Conservation (phyloP, 371 early-diverging fungal genomes). For the Gilbertella persicaria region DNA sequence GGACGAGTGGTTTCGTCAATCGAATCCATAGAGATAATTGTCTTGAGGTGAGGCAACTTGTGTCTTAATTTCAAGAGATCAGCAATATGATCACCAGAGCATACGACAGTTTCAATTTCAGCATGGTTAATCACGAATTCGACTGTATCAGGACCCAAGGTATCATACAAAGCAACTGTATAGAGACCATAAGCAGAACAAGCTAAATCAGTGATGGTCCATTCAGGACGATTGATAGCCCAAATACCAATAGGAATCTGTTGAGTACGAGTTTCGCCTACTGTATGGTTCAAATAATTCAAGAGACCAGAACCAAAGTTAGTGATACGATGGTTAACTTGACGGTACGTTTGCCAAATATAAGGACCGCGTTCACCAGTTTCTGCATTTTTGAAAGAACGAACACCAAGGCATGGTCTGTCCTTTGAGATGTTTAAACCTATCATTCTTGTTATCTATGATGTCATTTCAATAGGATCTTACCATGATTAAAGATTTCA, state of each 20-base stretch:
- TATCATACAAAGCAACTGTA: conserved; percentile 95
- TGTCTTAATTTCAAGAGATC: conserved; percentile 55
- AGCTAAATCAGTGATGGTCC: conserved; percentile 83
- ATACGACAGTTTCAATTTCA: conserved; percentile 74
- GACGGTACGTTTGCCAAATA: conserved; percentile 78
- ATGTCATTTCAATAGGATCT: not conserved
- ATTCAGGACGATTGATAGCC: conserved; percentile 90
- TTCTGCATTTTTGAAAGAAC: conserved; percentile 44
- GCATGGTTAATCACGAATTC: conserved; percentile 70
- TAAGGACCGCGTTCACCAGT: conserved; percentile 68
- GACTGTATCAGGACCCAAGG: conserved; percentile 85
- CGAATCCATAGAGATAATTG: conserved; percentile 78
- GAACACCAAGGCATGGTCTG: conserved; percentile 57
- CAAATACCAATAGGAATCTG: conserved; percentile 64
- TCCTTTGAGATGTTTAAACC: conserved; percentile 41
- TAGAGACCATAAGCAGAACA: conserved; percentile 56
- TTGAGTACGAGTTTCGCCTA: conserved; percentile 32
- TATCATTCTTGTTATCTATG: conserved; percentile 1
- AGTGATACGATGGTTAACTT: conserved; percentile 66
- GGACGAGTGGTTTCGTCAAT: conserved; percentile 44
- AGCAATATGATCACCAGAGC: conserved; percentile 70
- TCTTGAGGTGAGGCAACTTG: conserved; percentile 65
- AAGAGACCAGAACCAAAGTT: conserved; percentile 71
- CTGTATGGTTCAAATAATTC: conserved; percentile 46
- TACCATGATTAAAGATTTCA: conserved; percentile 46